A percentile compares a stretch with the other conserved stretches of the same genome.
These are phyloP conservation scores for Ligustrum vulgare DNA, from an alignment of 257 asterid genomes.

Conservation along the genomic window DNA sequence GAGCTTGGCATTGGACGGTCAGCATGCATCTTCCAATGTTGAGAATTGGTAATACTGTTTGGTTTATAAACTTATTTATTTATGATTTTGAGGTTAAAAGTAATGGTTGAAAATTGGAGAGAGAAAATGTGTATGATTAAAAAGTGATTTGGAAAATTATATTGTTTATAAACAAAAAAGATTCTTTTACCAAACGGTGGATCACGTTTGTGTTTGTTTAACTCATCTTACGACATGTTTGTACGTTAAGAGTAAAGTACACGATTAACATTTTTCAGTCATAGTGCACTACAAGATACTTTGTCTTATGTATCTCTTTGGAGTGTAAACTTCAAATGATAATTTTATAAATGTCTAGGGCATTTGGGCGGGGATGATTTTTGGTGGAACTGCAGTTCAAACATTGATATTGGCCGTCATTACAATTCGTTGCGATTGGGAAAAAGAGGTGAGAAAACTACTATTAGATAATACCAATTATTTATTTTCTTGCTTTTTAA, in stretches of 20 bases:
- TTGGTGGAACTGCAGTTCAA: conserved; percentile 56
- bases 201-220: too few relatives aligned
- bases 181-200: too few relatives aligned
- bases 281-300: neutral
- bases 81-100: too few relatives aligned
- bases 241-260: neutral
- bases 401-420: conserved; percentile 37
- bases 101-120: too few relatives aligned
- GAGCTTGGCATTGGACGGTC: too few relatives aligned
- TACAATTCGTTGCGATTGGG: conserved; percentile 44
- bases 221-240: neutral
- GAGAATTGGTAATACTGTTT: too few relatives aligned
- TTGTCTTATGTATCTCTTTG: too few relatives aligned
- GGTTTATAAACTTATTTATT: too few relatives aligned
- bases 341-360: conserved; percentile 30
- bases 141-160: too few relatives aligned
- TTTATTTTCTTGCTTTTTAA: neutral
- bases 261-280: neutral
- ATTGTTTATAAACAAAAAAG: too few relatives aligned
- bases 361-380: conserved; percentile 56
- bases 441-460: conserved; percentile 38
- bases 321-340: neutral
- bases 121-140: too few relatives aligned
- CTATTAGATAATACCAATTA: neutral
- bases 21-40: too few relatives aligned